Percentiles rank a stretch among this genome's conserved stretches.
These are phyloP conservation scores for Grigorovia jiainica DNA, from an alignment of 805 yeast species.

Conservation along the genomic window DNA sequence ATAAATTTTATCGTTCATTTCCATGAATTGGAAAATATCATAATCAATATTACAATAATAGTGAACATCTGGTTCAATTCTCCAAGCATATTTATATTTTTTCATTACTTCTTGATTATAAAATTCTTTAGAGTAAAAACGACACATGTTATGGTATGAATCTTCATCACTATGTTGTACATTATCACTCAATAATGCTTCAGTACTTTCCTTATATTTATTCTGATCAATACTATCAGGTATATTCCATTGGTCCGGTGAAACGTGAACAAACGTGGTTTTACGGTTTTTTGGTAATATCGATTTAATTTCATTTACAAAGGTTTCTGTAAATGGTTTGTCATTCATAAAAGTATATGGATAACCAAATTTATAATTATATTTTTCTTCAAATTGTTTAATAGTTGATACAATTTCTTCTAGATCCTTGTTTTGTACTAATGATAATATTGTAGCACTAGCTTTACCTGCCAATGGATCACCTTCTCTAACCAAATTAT, in stretches of 20 bases:
- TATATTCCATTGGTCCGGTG: conserved; percentile 45
- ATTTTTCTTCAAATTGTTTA: conserved; percentile 48
- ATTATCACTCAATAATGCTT: conserved; percentile 32
- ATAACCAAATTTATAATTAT: conserved; percentile 62
- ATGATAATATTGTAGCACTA: conserved; percentile 64
- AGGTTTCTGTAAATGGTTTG: conserved; percentile 47
- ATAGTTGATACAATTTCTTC: conserved; percentile 43
- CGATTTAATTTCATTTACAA: conserved; percentile 37
- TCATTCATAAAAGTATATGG: conserved; percentile 80
- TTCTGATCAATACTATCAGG: conserved; percentile 47
- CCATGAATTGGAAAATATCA: conserved; percentile 75
- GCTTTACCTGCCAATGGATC: conserved; percentile 33
- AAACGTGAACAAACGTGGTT: conserved; percentile 37
- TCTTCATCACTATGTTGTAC: conserved; percentile 50
- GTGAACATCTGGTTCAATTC: conserved; percentile 78
- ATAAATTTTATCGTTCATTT: conserved; percentile 59
- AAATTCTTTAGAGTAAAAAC: conserved; percentile 79
- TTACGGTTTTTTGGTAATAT: conserved; percentile 34
- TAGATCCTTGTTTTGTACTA: conserved; percentile 63
- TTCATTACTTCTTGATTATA: conserved; percentile 58
- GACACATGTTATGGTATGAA: conserved; percentile 51
- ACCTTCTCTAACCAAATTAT: conserved; percentile 24
- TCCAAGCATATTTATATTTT: conserved; percentile 81
- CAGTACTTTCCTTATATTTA: conserved; percentile 34
- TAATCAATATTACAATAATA: conserved; percentile 68